These are phyloP conservation scores for Phytopythium aichiense DNA, from an alignment of 352 stramenopile genomes.

Conservation along the genomic window DNA sequence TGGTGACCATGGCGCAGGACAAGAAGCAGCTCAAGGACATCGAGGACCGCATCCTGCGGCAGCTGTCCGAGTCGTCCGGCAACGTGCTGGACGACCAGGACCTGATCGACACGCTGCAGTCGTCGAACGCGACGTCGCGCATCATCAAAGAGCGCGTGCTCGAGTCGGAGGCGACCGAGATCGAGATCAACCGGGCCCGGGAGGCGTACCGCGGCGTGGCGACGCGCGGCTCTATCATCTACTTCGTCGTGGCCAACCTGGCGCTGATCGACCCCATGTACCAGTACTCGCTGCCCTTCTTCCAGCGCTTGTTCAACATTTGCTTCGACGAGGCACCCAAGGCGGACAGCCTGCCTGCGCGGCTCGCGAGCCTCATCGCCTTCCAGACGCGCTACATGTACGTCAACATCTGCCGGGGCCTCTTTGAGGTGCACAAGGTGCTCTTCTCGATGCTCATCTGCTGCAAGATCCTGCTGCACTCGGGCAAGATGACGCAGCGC, in stretches of 20 bases:
- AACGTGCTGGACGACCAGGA: conserved; percentile 94
- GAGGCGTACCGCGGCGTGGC: conserved; percentile 91
- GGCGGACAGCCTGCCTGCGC: conserved; percentile 44
- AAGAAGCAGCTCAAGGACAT: conserved; percentile 92
- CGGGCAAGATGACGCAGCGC: conserved; percentile 48
- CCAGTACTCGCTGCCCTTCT: conserved; percentile 94
- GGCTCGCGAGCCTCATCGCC: conserved; percentile 81
- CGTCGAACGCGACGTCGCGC: conserved; percentile 80
- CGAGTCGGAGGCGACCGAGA: conserved; percentile 88
- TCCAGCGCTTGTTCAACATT: conserved; percentile 89
- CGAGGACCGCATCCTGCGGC: conserved; percentile 90
- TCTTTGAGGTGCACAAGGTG: conserved; percentile 93
- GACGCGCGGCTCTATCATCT: conserved; percentile 91
- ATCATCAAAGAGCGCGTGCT: conserved; percentile 89
- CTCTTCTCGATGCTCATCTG: conserved; percentile 94
- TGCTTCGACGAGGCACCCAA: conserved; percentile 83
- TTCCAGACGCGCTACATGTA: conserved; percentile 92
- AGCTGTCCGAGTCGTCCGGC: conserved; percentile 88
- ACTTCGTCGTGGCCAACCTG: conserved; percentile 93
- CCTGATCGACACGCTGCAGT: conserved; percentile 82
- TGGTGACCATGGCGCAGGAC: conserved; percentile 92
- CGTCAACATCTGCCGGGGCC: conserved; percentile 91
- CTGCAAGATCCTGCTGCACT: conserved; percentile 91
- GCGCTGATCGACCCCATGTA: conserved; percentile 94
- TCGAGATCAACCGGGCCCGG: conserved; percentile 87